A percentile compares a stretch with the other conserved stretches of the same genome.
Conservation (phyloP, 2,329 filamentous ascomycete genomes). For the Calonectria hongkongensis region DNA sequence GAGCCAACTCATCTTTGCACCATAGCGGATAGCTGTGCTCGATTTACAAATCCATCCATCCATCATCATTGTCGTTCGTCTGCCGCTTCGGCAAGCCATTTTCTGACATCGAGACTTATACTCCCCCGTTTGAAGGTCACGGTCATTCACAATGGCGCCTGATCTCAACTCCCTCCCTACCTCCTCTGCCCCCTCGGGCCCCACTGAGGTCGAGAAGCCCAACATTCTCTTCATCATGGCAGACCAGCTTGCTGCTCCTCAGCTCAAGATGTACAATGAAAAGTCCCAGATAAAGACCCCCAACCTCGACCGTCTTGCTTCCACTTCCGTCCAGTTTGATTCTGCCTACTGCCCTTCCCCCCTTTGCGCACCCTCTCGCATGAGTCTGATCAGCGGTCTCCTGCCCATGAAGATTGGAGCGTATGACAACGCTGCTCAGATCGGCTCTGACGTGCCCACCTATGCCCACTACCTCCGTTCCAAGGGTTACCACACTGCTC, state of each 20-base stretch:
- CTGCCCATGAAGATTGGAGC: constrained; percentile 93
- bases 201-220: constrained; percentile 54
- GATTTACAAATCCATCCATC: constrained; percentile 6
- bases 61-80: not conserved
- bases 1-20: constrained; percentile 3
- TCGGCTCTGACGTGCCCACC: constrained; percentile 89
- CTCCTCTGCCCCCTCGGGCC: constrained; percentile 65
- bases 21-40: not conserved
- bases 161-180: constrained; percentile 83
- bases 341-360: constrained; percentile 96
- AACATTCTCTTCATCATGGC: constrained; percentile 90
- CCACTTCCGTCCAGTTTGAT: constrained; percentile 90
- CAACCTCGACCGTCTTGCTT: constrained; percentile 88
- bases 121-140: constrained; percentile 1
- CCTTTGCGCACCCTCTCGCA: constrained; percentile 92
- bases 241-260: constrained; percentile 92
- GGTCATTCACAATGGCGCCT: constrained; percentile 74
- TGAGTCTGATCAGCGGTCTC: constrained; percentile 95
- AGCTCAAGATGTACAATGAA: constrained; percentile 93
- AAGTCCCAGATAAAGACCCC: constrained; percentile 94
- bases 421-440: constrained; percentile 92
- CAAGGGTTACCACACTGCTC: constrained; percentile 90
- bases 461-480: constrained; percentile 93
- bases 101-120: not conserved
- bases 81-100: not conserved